Percentiles rank a stretch among this genome's conserved stretches.
These are phyloP conservation scores for Axilococcus clingmanii DNA, from an alignment of 139 green algal species.

Conservation along the genomic window DNA sequence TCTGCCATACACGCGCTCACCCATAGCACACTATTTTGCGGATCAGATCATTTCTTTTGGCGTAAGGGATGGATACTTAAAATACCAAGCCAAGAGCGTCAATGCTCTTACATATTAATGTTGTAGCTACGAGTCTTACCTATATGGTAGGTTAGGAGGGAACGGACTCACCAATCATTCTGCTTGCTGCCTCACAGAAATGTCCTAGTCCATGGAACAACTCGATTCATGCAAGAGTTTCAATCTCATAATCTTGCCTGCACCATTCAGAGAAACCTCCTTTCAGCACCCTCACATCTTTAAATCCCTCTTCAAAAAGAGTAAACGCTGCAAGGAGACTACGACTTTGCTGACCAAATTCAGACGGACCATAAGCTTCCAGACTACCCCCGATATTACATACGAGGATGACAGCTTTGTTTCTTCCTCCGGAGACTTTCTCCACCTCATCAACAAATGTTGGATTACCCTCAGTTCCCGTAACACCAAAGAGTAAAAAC, in stretches of 20 bases:
- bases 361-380: slow-evolving; percentile 31
- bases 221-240: slow-evolving; percentile 2
- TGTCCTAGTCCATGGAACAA: too few species aligned
- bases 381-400: slow-evolving; percentile 57
- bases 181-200: too few species aligned
- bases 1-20: too few species aligned
- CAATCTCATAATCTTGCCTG: slow-evolving; percentile 5
- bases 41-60: too few species aligned
- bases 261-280: slow-evolving; percentile 34
- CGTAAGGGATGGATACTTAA: too few species aligned
- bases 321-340: slow-evolving; percentile 55
- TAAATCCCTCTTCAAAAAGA: slow-evolving; percentile 36
- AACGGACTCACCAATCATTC: too few species aligned
- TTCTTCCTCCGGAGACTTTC: background rate
- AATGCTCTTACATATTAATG: too few species aligned
- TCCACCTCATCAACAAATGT: slow-evolving; percentile 35
- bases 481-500: slow-evolving; percentile 62
- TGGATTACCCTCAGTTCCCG: slow-evolving; percentile 58
- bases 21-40: too few species aligned
- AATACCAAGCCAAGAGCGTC: too few species aligned
- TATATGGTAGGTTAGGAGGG: too few species aligned
- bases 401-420: slow-evolving; percentile 30
- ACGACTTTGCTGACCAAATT: slow-evolving; percentile 29
- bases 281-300: slow-evolving; percentile 30
- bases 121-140: too few species aligned